These are phyloP conservation scores for Alternaria dauci DNA, from an alignment of 2,329 filamentous ascomycete genomes.

Conservation along the genomic window DNA sequence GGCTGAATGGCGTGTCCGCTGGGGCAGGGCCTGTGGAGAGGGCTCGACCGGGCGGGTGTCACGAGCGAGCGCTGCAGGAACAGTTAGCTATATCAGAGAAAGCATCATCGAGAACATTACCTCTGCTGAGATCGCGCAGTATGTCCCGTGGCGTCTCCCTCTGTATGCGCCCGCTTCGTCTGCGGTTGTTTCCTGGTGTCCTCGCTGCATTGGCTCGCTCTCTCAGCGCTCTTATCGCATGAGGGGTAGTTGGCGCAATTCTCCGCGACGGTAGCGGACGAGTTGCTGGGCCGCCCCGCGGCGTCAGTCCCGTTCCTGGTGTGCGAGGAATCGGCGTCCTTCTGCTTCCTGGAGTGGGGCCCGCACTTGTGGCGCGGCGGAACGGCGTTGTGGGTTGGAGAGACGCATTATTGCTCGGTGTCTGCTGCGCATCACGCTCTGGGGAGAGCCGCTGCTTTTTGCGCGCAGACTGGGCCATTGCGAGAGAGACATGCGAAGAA, in stretches of 20 bases:
- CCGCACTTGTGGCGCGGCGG: constrained; percentile 47
- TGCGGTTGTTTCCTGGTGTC: constrained; percentile 60
- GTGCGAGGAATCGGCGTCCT: constrained; percentile 46
- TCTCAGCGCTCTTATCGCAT: constrained; percentile 63
- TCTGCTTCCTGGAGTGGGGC: constrained; percentile 42
- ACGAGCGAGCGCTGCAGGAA: constrained; percentile 57
- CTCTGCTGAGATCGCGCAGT: constrained; percentile 61
- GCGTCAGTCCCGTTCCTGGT: constrained; percentile 48
- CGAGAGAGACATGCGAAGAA: constrained; percentile 15
- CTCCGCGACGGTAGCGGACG: constrained; percentile 46
- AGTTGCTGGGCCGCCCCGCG: constrained; percentile 43
- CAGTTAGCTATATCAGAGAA: constrained; percentile 8
- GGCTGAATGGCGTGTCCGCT: constrained; percentile 42
- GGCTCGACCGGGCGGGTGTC: constrained; percentile 57
- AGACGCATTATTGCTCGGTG: constrained; percentile 30
- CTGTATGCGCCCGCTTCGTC: constrained; percentile 59
- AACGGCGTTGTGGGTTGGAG: constrained; percentile 44
- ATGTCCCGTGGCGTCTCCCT: constrained; percentile 65
- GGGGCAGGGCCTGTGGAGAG: constrained; percentile 54
- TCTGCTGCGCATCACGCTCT: constrained; percentile 38
- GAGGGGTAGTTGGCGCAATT: constrained; percentile 61
- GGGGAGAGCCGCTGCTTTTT: constrained; percentile 48
- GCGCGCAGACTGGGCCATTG: constrained; percentile 49
- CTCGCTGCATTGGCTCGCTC: constrained; percentile 60
- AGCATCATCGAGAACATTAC: constrained; percentile 39